These are phyloP conservation scores for Eimeria necatrix DNA, from an alignment of 169 alveolate genomes.

Conservation along the genomic window DNA sequence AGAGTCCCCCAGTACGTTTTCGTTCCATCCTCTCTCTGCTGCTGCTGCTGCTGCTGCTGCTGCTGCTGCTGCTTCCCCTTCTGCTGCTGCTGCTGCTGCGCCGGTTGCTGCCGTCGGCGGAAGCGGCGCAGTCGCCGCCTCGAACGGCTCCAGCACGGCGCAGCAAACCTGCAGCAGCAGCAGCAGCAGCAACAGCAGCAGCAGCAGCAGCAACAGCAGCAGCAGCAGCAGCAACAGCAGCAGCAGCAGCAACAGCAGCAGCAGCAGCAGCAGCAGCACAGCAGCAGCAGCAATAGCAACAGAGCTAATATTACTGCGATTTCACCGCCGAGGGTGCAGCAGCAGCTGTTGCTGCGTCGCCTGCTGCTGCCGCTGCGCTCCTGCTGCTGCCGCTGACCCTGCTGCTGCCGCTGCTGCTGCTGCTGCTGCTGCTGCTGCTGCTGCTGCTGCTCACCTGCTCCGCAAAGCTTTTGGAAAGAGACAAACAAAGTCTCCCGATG, in stretches of 20 bases:
- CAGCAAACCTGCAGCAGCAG: conserved; percentile 40
- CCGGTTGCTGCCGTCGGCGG: neutral
- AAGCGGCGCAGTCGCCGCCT: neutral
- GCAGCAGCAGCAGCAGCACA: too few species aligned
- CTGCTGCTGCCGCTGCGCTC: too few species aligned
- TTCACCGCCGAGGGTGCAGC: too few species aligned
- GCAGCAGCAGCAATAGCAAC: too few species aligned
- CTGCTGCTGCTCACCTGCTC: conserved; percentile 30
- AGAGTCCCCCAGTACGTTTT: neutral
- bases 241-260: neutral
- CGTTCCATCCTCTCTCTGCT: neutral
- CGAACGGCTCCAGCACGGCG: conserved; percentile 8
- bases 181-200: neutral
- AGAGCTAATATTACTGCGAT: too few species aligned
- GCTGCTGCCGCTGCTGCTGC: too few species aligned
- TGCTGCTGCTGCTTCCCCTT: neutral
- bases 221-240: neutral
- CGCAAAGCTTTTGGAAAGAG: conserved; percentile 27
- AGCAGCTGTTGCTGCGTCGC: too few species aligned
- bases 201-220: too few species aligned
- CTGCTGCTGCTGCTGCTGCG: neutral
- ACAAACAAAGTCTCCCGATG: conserved; percentile 72
- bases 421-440: conserved; percentile 14
- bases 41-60: neutral
- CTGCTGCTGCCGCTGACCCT: too few species aligned